Evolutionary conservation across 2,329 filamentous ascomycete species (phyloP).

Genomic region (Fusarium dimerum): DNA sequence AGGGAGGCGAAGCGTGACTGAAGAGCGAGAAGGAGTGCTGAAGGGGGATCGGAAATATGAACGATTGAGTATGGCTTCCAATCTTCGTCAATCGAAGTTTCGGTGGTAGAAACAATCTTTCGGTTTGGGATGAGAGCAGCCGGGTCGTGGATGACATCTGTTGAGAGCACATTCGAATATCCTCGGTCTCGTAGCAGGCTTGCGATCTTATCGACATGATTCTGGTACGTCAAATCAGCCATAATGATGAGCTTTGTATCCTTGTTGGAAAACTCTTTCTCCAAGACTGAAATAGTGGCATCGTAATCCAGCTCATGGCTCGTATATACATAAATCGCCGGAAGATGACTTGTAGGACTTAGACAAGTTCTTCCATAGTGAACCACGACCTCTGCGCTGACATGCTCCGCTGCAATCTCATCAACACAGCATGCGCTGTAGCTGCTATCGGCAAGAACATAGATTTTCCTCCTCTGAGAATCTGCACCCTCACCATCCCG

Average conservation of each 20-base stretch:
- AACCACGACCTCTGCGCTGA: constrained; percentile 84
- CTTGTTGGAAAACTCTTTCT: constrained; percentile 65
- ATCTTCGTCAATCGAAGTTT: constrained; percentile 41
- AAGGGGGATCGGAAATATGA: constrained; percentile 79
- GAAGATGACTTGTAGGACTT: constrained; percentile 82
- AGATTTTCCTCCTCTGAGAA: constrained; percentile 51
- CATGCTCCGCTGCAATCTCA: constrained; percentile 93
- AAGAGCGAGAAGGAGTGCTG: constrained; percentile 82
- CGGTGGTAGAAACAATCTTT: constrained; percentile 53
- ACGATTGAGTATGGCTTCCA: constrained; percentile 75
- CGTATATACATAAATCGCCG: constrained; percentile 91
- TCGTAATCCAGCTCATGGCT: constrained; percentile 66
- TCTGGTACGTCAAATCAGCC: constrained; percentile 85
- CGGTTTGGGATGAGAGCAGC: constrained; percentile 83
- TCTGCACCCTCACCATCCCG: constrained; percentile 13
- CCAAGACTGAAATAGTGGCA: constrained; percentile 60
- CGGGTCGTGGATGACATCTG: constrained; percentile 75
- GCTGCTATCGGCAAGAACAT: constrained; percentile 91
- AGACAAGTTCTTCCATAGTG: constrained; percentile 94
- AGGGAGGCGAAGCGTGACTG: constrained; percentile 78
- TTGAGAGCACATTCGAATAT: constrained; percentile 70
- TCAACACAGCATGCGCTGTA: constrained; percentile 98
- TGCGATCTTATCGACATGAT: constrained; percentile 66
- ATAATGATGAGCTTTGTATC: constrained; percentile 72
- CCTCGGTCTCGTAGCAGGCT: constrained; percentile 58